A percentile compares a stretch with the other conserved stretches of the same genome.
These are phyloP conservation scores for Paramecium pentaurelia DNA, from an alignment of 73 alveolate species.

Conservation along the genomic window DNA sequence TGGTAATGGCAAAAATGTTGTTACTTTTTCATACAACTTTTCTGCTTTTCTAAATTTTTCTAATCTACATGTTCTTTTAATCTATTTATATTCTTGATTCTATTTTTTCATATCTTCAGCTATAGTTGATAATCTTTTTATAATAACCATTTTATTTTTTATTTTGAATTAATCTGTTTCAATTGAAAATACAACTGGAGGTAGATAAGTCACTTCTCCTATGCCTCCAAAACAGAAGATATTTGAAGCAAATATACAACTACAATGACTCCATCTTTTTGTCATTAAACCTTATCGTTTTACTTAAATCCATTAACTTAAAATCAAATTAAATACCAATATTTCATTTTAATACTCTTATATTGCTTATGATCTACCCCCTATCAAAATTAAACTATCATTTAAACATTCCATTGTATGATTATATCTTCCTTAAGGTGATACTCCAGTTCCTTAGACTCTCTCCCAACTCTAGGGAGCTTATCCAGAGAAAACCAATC, in stretches of 20 bases:
- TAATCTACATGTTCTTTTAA: conserved; percentile 15
- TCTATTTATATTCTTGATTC: not conserved
- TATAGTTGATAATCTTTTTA: not conserved
- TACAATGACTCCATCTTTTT: conserved; percentile 40
- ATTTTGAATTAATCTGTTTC: not conserved
- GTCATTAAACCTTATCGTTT: not conserved
- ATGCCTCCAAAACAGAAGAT: conserved; percentile 40
- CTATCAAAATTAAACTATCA: not conserved
- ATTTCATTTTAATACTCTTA: not conserved
- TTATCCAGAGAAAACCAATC: not conserved
- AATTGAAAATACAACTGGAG: not conserved
- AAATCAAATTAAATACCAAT: not conserved
- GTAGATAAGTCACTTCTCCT: not conserved
- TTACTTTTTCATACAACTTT: not conserved
- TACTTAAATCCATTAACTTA: not conserved
- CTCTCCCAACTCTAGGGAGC: not conserved
- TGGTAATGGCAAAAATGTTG: conserved; percentile 18
- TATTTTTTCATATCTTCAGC: not conserved
- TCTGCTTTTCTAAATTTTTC: not conserved
- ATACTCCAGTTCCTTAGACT: not conserved
- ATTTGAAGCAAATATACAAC: not conserved
- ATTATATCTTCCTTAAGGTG: conserved; percentile 7
- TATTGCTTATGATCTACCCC: not conserved
- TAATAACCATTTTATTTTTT: not conserved
- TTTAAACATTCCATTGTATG: conserved; percentile 33